Conservation (phyloP, 2,329 filamentous ascomycete species). For the Akanthomyces dipterigenus region DNA sequence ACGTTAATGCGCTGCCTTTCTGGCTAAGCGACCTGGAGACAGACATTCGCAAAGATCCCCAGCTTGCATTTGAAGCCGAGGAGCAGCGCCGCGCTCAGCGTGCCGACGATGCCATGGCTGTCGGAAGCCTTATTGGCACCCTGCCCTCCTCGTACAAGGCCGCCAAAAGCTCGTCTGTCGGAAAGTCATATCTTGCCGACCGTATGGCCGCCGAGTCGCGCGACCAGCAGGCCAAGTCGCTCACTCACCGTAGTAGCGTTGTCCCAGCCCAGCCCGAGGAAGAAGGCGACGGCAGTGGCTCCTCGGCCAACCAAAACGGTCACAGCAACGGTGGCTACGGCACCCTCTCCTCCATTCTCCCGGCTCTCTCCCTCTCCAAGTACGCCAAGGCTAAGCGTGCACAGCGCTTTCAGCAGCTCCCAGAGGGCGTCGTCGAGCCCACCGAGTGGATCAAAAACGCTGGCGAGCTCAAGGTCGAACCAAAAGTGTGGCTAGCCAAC, state of each 20-base stretch:
- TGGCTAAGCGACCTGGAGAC: conserved; percentile 89
- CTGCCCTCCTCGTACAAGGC: conserved; percentile 48
- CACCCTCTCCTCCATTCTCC: conserved; percentile 66
- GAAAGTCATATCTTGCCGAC: conserved; percentile 57
- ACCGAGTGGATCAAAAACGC: conserved; percentile 89
- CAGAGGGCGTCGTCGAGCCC: conserved; percentile 83
- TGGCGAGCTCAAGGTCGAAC: conserved; percentile 86
- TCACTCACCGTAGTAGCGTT: conserved; percentile 20
- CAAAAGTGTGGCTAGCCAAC: conserved; percentile 98
- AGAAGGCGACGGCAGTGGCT: conserved; percentile 27
- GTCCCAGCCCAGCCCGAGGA: conserved; percentile 25
- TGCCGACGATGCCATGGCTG: conserved; percentile 80
- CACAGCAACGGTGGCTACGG: conserved; percentile 39
- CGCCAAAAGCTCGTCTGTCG: conserved; percentile 58
- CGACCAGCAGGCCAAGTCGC: conserved; percentile 24
- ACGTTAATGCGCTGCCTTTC: conserved; percentile 93
- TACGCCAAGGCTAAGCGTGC: conserved; percentile 56
- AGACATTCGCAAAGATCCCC: conserved; percentile 90
- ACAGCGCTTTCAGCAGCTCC: conserved; percentile 46
- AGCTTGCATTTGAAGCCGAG: conserved; percentile 84
- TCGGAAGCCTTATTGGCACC: conserved; percentile 76
- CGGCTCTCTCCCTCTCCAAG: conserved; percentile 74
- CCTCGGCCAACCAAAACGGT: conserved; percentile 29
- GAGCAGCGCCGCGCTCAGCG: conserved; percentile 75
- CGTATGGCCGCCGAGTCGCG: conserved; percentile 42